A percentile compares a stretch with the other conserved stretches of the same genome.
Evolutionary conservation across 352 stramenopile genomes (phyloP).

Genomic region (Phytopythium cucurbitacearum): DNA sequence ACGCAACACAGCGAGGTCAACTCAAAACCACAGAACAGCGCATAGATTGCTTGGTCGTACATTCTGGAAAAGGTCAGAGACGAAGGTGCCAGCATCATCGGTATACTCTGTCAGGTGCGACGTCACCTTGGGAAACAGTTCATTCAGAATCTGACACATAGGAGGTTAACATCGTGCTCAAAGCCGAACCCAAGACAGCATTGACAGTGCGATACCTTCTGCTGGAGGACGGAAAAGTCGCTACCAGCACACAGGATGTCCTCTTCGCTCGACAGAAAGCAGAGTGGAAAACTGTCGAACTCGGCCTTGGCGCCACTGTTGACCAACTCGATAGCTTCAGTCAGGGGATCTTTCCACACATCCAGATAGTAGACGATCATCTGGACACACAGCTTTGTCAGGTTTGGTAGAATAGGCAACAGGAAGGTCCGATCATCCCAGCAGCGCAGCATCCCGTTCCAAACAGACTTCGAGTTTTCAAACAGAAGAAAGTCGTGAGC

Average conservation of each 20-base stretch:
- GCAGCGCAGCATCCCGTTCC: constrained; percentile 46
- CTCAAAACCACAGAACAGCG: neutral
- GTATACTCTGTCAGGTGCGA: constrained; percentile 32
- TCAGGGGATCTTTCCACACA: constrained; percentile 49
- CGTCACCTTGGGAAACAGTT: constrained; percentile 35
- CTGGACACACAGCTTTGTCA: constrained; percentile 71
- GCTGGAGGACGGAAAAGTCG: constrained; percentile 60
- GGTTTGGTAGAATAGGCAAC: constrained; percentile 44
- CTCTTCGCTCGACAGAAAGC: constrained; percentile 47
- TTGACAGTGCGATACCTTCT: constrained; percentile 30
- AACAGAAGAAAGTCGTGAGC: constrained; percentile 27
- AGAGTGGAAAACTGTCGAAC: constrained; percentile 31
- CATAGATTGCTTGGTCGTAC: constrained; percentile 5
- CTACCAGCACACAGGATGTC: constrained; percentile 68
- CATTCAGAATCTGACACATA: constrained; percentile 36
- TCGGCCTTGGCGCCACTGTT: constrained; percentile 44
- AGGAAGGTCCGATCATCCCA: constrained; percentile 60
- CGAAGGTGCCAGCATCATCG: constrained; percentile 41
- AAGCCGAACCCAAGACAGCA: neutral
- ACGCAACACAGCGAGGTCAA: neutral
- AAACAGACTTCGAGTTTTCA: constrained; percentile 45
- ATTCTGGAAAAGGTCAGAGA: constrained; percentile 44
- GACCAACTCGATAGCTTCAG: constrained; percentile 36
- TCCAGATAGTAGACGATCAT: constrained; percentile 56
- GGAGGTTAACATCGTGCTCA: neutral